Base-by-base conservation (phyloP, 73 alveolate genomes). In the Stentor coeruleus region DNA sequence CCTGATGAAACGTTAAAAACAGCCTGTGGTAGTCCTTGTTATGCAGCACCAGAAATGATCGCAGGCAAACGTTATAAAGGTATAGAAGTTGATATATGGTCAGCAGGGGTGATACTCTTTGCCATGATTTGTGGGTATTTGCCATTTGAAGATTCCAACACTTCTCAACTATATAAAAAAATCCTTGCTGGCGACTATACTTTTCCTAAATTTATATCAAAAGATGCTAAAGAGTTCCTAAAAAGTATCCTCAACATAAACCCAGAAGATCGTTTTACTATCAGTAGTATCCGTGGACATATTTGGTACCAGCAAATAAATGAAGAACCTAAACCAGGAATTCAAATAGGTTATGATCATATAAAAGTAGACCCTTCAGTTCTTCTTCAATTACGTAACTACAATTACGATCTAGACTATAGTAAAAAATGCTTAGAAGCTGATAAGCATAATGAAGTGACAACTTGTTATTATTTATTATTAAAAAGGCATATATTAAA, bases 31-130 rank as follows among this genome's bases (percentile, higher is more conserved):
- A 88, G 97, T 42, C 99, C 99, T 4, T 97, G 99, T 79, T 97
- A 97, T 88, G 99, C 99, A 33, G 98, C 99, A 3, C 99, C 99
- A 0, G 99, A 97, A 90, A 94, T 97, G 97, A 95, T 97, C 14
- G 91, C 87, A 38, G 97, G 98, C 3, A 91, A 93, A 26, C 83
- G 90, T 82, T 97, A 97, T 86, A 89, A 85, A 59, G 99, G 99
- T 30, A 85, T 94, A 36, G 92, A 93, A 41, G 93, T 88, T 30
- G 99, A 97, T 87, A 90, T 97, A 30, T 97, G 99, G 99, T 87
- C 97, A 76, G 89, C 98, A 66, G 99, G 99, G 39, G 97, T 97
- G 1, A 94, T 97, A 36, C 89, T 97, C 39, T 97, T 88, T 88
- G 99, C 99, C 31, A 95, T 96, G 98, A 87, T 96, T 49, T 95